A percentile compares a stretch with the other conserved stretches of the same genome.
Conservation (phyloP, 768 basidiomycete genomes). For the Cystofilobasidium macerans region DNA sequence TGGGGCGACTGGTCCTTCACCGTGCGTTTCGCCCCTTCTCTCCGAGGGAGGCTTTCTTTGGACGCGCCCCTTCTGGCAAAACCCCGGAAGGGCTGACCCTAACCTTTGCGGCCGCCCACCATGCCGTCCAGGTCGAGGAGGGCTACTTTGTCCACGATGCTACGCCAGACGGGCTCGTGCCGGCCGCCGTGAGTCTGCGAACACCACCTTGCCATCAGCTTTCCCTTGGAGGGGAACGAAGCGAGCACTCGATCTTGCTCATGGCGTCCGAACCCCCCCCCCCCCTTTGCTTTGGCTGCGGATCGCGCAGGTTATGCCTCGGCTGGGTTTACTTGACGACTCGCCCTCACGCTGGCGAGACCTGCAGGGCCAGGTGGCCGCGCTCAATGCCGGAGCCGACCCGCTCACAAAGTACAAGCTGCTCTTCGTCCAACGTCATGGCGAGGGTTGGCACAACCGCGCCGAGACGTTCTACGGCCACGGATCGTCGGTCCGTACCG, state of each 20-base stretch:
- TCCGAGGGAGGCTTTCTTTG: too few species aligned
- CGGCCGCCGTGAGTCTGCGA: neutral
- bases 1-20: neutral
- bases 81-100: too few species aligned
- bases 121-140: neutral
- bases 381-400: conserved; percentile 8
- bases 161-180: neutral
- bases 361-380: conserved; percentile 7
- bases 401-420: conserved; percentile 11
- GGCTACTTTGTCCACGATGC: neutral
- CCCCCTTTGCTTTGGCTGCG: neutral
- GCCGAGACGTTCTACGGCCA: conserved; percentile 17
- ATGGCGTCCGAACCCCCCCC: too few species aligned
- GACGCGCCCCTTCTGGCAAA: neutral
- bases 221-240: too few species aligned
- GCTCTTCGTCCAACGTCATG: conserved; percentile 20
- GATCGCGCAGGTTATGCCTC: conserved; percentile 1
- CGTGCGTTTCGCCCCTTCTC: neutral
- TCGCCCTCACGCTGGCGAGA: conserved; percentile 11
- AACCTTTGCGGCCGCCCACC: neutral
- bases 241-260: too few species aligned
- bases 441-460: conserved; percentile 21
- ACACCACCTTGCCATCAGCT: neutral
- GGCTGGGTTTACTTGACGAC: conserved; percentile 19
- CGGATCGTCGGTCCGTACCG: neutral